Evolutionary conservation across 2,329 filamentous ascomycete genomes (phyloP).

Genomic region (Macrophomina tecta): DNA sequence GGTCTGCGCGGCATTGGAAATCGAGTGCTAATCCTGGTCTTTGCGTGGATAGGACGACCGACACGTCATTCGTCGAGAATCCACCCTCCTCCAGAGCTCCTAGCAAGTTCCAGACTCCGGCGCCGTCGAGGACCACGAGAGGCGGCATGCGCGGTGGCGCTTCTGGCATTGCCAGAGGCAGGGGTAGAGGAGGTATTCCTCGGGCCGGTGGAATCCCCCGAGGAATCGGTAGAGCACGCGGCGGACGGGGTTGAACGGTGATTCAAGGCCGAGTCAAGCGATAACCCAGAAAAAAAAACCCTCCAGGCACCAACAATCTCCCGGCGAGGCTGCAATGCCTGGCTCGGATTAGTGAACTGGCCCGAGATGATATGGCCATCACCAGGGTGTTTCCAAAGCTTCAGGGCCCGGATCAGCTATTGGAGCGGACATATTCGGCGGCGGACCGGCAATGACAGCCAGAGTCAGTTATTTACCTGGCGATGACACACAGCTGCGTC

Average conservation of each 20-base stretch:
- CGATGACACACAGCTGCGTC: background rate
- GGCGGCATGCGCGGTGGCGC: conserved; percentile 20
- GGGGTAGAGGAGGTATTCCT: conserved; percentile 15
- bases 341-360: too few relatives aligned
- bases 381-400: too few relatives aligned
- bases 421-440: background rate
- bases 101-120: conserved; percentile 49
- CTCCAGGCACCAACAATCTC: too few relatives aligned
- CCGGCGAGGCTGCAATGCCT: too few relatives aligned
- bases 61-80: conserved; percentile 89
- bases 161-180: conserved; percentile 2
- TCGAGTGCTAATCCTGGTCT: too few relatives aligned
- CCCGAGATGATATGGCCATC: too few relatives aligned
- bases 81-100: conserved; percentile 64
- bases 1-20: background rate
- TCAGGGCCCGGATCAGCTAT: too few relatives aligned
- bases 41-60: conserved; percentile 73
- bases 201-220: conserved; percentile 29
- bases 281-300: too few relatives aligned
- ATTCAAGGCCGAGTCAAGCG: too few relatives aligned
- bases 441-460: background rate
- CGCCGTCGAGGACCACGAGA: conserved; percentile 10
- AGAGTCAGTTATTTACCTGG: background rate
- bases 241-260: conserved; percentile 24
- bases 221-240: conserved; percentile 45